phyloP scores from a whole-genome alignment of 176 grass and related monocot species.

The Tuctoria greenei region DNA sequence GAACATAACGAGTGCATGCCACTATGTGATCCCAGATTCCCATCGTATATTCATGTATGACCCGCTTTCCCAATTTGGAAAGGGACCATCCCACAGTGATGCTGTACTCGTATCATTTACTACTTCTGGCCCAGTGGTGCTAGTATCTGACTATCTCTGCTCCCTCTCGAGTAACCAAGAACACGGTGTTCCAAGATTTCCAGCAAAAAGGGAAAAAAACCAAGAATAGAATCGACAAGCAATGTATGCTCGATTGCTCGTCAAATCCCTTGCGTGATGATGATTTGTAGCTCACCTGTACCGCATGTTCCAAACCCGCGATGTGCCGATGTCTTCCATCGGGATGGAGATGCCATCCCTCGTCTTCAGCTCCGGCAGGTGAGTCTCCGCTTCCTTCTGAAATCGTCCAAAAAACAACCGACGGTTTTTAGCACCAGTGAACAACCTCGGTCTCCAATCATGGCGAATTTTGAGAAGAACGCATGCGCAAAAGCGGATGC shows the following conservation, averaged over 20 bases:
- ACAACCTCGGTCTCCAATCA: background rate
- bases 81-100: conserved; percentile 35
- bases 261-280: background rate
- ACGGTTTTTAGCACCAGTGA: conserved; percentile 3
- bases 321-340: conserved; percentile 88
- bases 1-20: conserved; percentile 25
- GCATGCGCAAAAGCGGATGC: conserved; percentile 11
- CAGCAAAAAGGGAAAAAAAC: background rate
- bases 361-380: conserved; percentile 78
- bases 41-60: conserved; percentile 41
- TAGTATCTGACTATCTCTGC: background rate
- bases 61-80: conserved; percentile 51
- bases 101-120: conserved; percentile 34
- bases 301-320: conserved; percentile 86
- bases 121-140: conserved; percentile 24
- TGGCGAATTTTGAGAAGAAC: background rate
- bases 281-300: conserved; percentile 55
- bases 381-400: conserved; percentile 95
- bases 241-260: background rate
- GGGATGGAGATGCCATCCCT: conserved; percentile 86
- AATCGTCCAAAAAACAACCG: conserved; percentile 31
- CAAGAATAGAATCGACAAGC: background rate
- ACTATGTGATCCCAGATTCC: conserved; percentile 39
- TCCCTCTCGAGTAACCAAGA: conserved; percentile 25
- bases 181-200: background rate